phyloP scores from a whole-genome alignment of 352 stramenopile genomes.

The Pythium coloratum region DNA sequence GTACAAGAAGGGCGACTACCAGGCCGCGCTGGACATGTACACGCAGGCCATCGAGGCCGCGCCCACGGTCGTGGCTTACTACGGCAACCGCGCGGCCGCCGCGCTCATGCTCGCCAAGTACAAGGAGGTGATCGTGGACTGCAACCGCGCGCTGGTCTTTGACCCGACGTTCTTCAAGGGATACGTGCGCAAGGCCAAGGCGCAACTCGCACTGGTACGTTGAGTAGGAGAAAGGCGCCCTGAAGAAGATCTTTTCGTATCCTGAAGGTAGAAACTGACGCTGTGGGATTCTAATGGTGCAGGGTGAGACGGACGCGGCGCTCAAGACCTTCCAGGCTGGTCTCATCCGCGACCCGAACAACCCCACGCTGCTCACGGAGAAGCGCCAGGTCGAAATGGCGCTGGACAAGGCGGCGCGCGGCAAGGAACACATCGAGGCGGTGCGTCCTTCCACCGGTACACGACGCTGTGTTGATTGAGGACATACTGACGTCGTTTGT shows the following conservation, averaged over 20 bases:
- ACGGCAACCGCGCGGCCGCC: slow-evolving; percentile 90
- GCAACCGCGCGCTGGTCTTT: slow-evolving; percentile 88
- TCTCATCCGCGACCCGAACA: slow-evolving; percentile 77
- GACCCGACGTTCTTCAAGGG: slow-evolving; percentile 90
- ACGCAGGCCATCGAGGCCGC: slow-evolving; percentile 88
- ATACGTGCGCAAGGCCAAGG: slow-evolving; percentile 90
- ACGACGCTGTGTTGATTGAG: neutral
- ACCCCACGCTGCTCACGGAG: slow-evolving; percentile 69
- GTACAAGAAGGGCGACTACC: slow-evolving; percentile 92
- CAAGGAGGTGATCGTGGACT: slow-evolving; percentile 90
- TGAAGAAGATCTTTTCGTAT: neutral
- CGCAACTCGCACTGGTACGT: slow-evolving; percentile 72
- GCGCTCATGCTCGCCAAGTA: slow-evolving; percentile 90
- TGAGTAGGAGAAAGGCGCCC: neutral
- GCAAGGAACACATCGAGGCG: slow-evolving; percentile 65
- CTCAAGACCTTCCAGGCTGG: slow-evolving; percentile 79
- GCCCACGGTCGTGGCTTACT: slow-evolving; percentile 83
- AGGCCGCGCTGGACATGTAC: slow-evolving; percentile 88
- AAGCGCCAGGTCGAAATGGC: slow-evolving; percentile 80
- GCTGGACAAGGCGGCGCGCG: slow-evolving; percentile 75
- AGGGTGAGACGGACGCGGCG: slow-evolving; percentile 69
- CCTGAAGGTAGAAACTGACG: neutral
- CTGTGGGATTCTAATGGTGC: neutral
- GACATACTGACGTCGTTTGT: too few species aligned
- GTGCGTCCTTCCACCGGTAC: slow-evolving; percentile 36